Conservation (phyloP, 768 basidiomycete species). For the Suillus spraguei region DNA sequence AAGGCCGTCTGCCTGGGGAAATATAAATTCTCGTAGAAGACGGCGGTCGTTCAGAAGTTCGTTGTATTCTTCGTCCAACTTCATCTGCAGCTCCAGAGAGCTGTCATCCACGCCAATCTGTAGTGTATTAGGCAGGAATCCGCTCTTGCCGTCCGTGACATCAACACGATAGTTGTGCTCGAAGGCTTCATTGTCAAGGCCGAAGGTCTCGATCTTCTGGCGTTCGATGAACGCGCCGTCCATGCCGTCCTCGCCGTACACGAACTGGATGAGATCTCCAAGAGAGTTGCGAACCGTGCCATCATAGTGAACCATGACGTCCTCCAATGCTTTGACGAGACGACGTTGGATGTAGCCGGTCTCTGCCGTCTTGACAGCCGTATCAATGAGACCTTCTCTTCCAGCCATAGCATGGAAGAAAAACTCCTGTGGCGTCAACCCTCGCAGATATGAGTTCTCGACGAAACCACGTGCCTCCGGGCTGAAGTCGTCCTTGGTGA, state of each 20-base stretch:
- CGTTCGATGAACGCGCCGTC: conserved; percentile 97
- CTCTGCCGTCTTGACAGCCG: conserved; percentile 99
- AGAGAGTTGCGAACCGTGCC: conserved; percentile 97
- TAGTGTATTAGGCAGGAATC: conserved; percentile 77
- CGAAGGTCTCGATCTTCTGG: conserved; percentile 90
- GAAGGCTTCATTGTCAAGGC: conserved; percentile 79
- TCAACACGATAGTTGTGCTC: conserved; percentile 95
- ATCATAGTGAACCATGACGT: conserved; percentile 97
- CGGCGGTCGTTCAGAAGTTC: conserved; percentile 75
- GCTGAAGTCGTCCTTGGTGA: conserved; percentile 98
- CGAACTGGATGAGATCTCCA: conserved; percentile 94
- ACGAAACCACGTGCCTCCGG: conserved; percentile 98
- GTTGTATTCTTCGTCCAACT: conserved; percentile 78
- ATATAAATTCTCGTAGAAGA: conserved; percentile 79
- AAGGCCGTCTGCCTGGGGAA: conserved; percentile 72
- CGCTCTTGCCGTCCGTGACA: conserved; percentile 79
- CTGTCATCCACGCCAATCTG: conserved; percentile 89
- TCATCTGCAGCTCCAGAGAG: conserved; percentile 79
- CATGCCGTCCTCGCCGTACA: conserved; percentile 99
- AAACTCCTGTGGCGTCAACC: conserved; percentile 96
- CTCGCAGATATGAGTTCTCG: conserved; percentile 97
- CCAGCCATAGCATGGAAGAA: conserved; percentile 99
- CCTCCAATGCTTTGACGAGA: conserved; percentile 96
- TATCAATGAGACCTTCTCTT: conserved; percentile 98
- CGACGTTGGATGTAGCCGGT: conserved; percentile 99